phyloP scores from a whole-genome alignment of 306 rosid genomes.

The Argentina anserina region DNA sequence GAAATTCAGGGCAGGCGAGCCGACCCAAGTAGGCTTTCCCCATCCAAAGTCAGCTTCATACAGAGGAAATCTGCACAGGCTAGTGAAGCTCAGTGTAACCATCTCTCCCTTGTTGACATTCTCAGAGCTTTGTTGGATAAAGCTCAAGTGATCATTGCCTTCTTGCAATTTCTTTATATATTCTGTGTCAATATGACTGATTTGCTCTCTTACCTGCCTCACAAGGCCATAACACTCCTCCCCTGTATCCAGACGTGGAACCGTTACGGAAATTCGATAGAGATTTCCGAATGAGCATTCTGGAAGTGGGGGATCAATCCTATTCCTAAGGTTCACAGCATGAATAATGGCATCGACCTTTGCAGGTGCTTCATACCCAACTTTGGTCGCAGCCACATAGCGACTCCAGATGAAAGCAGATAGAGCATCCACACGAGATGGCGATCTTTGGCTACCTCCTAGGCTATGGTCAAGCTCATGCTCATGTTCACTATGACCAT shows the following conservation, averaged over 20 bases:
- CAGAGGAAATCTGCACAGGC: conserved; percentile 29
- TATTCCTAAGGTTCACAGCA: conserved; percentile 48
- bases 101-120: conserved; percentile 6
- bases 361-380: background rate
- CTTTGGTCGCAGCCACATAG: conserved; percentile 32
- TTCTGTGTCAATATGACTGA: conserved; percentile 10
- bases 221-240: background rate
- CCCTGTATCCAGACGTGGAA: conserved; percentile 10
- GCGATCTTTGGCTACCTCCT: conserved; percentile 12
- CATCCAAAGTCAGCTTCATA: conserved; percentile 42
- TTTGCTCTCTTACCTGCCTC: conserved; percentile 16
- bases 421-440: conserved; percentile 55
- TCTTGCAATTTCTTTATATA: conserved; percentile 18
- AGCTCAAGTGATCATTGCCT: conserved; percentile 3
- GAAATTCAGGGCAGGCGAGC: conserved; percentile 18
- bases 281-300: conserved; percentile 24
- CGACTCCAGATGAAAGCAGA: conserved; percentile 60
- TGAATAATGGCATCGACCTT: conserved; percentile 29
- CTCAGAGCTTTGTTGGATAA: background rate
- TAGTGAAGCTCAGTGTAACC: conserved; percentile 17
- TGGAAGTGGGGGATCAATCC: conserved; percentile 25
- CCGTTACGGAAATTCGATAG: conserved; percentile 11
- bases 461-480: background rate
- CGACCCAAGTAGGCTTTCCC: conserved; percentile 39
- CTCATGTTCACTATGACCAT: background rate